Percentiles rank a stretch among this genome's conserved stretches.
These are phyloP conservation scores for Vigna hirtella DNA, from an alignment of 306 rosid genomes.

Conservation along the genomic window DNA sequence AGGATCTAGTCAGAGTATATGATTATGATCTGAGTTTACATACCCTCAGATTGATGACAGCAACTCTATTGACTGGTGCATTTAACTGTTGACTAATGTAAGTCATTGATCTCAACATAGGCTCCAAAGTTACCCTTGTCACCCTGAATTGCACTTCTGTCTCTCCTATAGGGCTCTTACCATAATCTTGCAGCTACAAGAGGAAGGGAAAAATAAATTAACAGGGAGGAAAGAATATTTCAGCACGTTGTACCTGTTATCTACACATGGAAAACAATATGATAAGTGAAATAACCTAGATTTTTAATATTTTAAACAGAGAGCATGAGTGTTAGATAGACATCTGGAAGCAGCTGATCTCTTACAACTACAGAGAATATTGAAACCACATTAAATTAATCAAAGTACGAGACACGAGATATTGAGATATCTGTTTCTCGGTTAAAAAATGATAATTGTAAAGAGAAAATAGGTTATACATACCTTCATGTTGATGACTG, in stretches of 20 bases:
- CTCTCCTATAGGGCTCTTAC: slow-evolving; percentile 66
- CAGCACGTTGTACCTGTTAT: slow-evolving; percentile 27
- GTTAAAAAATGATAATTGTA: slow-evolving; percentile 13
- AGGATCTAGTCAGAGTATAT: slow-evolving; percentile 20
- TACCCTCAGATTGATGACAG: slow-evolving; percentile 82
- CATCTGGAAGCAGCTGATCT: slow-evolving; percentile 27
- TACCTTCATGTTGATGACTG: slow-evolving; percentile 81
- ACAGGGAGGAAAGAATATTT: slow-evolving; percentile 38
- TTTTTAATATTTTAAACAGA: slow-evolving; percentile 28
- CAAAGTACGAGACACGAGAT: neutral
- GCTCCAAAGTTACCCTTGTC: slow-evolving; percentile 75
- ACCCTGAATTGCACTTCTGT: slow-evolving; percentile 75
- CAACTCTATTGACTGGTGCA: slow-evolving; percentile 74
- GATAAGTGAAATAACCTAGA: slow-evolving; percentile 28
- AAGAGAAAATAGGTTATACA: slow-evolving; percentile 18
- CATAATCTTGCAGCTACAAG: slow-evolving; percentile 76
- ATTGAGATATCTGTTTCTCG: slow-evolving; percentile 28
- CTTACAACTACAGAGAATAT: slow-evolving; percentile 22
- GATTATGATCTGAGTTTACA: slow-evolving; percentile 16
- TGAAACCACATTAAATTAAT: slow-evolving; percentile 10
- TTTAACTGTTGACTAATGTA: slow-evolving; percentile 75
- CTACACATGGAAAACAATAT: slow-evolving; percentile 31
- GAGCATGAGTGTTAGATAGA: slow-evolving; percentile 1
- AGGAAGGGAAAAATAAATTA: slow-evolving; percentile 38
- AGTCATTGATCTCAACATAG: slow-evolving; percentile 84